Percentiles rank a stretch among this genome's conserved stretches.
phyloP scores from a whole-genome alignment of 2,329 filamentous ascomycete species.

The Stagonosporopsis vannaccii region DNA sequence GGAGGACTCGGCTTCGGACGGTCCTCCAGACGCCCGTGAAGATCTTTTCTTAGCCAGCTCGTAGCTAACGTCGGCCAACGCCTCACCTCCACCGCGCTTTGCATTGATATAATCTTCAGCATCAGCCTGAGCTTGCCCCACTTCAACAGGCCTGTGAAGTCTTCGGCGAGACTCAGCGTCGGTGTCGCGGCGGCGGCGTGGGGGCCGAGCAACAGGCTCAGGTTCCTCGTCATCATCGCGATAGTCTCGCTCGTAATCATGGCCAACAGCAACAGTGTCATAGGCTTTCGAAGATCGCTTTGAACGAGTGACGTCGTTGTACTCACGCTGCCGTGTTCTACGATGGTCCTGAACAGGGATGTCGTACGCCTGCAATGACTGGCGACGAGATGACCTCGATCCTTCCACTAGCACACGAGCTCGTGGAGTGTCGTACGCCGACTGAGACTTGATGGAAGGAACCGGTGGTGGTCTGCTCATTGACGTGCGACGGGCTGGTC shows the following conservation, averaged over 20 bases:
- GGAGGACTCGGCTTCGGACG: slow-evolving; percentile 40
- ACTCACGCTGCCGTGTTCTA: slow-evolving; percentile 3
- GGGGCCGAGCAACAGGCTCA: slow-evolving; percentile 12
- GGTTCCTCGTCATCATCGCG: slow-evolving; percentile 24
- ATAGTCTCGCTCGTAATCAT: slow-evolving; percentile 22
- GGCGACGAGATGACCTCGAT: slow-evolving; percentile 27
- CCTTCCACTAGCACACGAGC: slow-evolving; percentile 41
- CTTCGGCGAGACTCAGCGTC: slow-evolving; percentile 29
- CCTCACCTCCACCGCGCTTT: slow-evolving; percentile 36
- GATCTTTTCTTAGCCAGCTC: slow-evolving; percentile 39
- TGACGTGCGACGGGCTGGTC: slow-evolving; percentile 29
- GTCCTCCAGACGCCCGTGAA: slow-evolving; percentile 33
- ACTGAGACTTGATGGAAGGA: slow-evolving; percentile 43
- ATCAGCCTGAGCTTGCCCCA: slow-evolving; percentile 24
- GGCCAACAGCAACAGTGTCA: slow-evolving; percentile 6
- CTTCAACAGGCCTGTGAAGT: slow-evolving; percentile 27
- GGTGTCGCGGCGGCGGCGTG: slow-evolving; percentile 34
- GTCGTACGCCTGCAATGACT: slow-evolving; percentile 41
- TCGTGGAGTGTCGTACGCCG: slow-evolving; percentile 34
- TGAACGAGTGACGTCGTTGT: slow-evolving; percentile 22
- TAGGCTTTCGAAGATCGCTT: slow-evolving; percentile 26
- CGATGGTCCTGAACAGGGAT: slow-evolving; percentile 22
- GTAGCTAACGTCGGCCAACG: slow-evolving; percentile 39
- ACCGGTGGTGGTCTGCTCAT: slow-evolving; percentile 44
- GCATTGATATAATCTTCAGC: slow-evolving; percentile 43